Evolutionary conservation across 495 filamentous ascomycete genomes (phyloP).

Genomic region (Aspergillus coremiiformis): DNA sequence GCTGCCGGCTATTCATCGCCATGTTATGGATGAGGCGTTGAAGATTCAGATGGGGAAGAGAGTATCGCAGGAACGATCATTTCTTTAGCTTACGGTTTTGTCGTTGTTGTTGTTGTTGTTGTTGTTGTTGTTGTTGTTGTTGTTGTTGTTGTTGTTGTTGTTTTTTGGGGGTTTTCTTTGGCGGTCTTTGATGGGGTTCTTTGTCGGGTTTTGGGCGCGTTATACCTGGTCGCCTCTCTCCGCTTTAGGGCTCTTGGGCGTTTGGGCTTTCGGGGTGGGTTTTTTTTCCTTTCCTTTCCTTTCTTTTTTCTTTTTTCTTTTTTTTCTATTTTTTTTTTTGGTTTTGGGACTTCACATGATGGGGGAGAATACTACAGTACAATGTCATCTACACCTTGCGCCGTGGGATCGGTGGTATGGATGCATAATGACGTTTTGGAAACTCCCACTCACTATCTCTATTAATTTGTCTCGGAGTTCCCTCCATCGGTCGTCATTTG

Average conservation of each 20-base stretch:
- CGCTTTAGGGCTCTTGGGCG: background rate
- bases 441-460: background rate
- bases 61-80: slow-evolving; percentile 6
- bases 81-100: background rate
- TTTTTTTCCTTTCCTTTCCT: no score
- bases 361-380: no score
- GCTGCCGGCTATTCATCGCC: slow-evolving; percentile 18
- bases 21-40: slow-evolving; percentile 24
- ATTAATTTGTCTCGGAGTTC: background rate
- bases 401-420: background rate
- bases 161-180: background rate
- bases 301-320: no score
- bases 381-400: no score
- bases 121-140: background rate
- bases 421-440: background rate
- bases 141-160: background rate
- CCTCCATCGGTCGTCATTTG: background rate
- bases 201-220: background rate
- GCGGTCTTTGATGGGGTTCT: background rate
- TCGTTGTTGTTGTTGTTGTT: background rate
- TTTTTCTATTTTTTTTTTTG: no score
- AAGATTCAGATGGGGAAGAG: slow-evolving; percentile 16
- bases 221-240: background rate
- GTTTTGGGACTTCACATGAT: no score
- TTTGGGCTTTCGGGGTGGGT: background rate